Base-by-base conservation (phyloP, 345 rosid species). In the Aethionema arabicum region DNA sequence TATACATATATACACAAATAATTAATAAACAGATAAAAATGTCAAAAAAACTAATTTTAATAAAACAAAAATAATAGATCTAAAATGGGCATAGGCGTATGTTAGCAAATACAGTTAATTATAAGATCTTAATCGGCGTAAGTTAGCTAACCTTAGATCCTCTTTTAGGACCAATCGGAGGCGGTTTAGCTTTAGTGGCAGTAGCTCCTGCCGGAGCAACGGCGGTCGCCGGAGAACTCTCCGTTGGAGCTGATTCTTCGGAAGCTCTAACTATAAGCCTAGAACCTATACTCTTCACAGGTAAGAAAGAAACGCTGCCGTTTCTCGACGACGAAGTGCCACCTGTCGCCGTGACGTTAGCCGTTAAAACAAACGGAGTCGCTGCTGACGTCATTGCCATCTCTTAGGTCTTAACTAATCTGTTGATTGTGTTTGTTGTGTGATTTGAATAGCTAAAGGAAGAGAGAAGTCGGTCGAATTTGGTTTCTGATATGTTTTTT, bases 91-190 rank as follows among this genome's bases (percentile, higher is more conserved):
- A 3, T 31, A 55, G 32, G 64, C 39, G 32, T 32, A 46, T 53
- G 53, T 36, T 41, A 44, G 12, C 35, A 33, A 10, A 51, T 46
- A 35, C 27, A 1, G 27, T 21, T 21, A 21, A 37, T 37, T 37
- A 37, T 37, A 10, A 37, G 1, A 7, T 0, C 2, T 47, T 47
- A 7, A 29, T 30, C n/a, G 57, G 66, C 40, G 33, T 12, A 32
- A 32, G 16, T 16, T 47, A 66, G 41, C 62, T 77, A 58, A 86
- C 96, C 96, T 88, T 88, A 49, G 95, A 45, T 45, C 98, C 98
- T 85, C 98, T 91, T 79, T 91, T 83, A 74, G 98, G 96, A 46
- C 95, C 95, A 58, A 85, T 80, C 3, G 85, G 98, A 11, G 83
- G 82, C 6, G 88, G 96, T 80, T 86, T 85, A 37, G 91, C 78